Evolutionary conservation across 768 basidiomycete species (phyloP), one percentile per base, ranked within the genome.

Genomic region (Fomitopsis pulvina): DNA sequence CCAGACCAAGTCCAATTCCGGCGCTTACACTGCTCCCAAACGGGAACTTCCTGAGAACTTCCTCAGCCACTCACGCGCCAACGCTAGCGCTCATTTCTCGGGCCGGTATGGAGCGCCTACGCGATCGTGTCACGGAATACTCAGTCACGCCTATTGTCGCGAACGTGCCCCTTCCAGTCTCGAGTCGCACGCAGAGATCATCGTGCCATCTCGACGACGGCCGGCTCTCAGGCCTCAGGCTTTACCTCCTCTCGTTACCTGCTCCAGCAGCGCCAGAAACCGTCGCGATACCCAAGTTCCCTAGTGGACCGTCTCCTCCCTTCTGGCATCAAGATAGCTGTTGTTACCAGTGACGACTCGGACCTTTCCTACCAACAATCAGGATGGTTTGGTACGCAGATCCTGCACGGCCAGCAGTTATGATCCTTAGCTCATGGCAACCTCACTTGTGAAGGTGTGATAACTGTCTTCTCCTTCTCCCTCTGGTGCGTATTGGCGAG

Each of bases 381-480:
- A 48, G 56, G 22, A 60, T 57, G 52, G 60, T 62, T 58, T 62
- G 61, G 61, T 62, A 18, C 27, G 61, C 50, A 26, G 8, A 20
- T 18, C 14, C 39, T 10, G 24, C 10, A 27, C 8, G 4, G 27
- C 24, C 26, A n/a, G 12, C 8, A 7, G 25, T 16, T 30, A 39
- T 25, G 34, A 27, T 41, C 6, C 25, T 9, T 38, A 6, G 26
- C 50, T 49, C 20, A 46, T 50, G 48, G 51, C 30, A 24, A 47
- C 40, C 45, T 38, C 40, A 54, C 45, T 27, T 44, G 20, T 48
- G 28, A 52, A 86, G 84, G 85, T 88, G 85, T 72, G 85, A 87
- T 71, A 86, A 86, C 67, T 88, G 84, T 68, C 71, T 85, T 51
- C 77, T 87, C 51, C 69, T 86, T 52, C 71, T 88, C 52, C 85